Evolutionary conservation across 805 yeast genomes (phyloP).

Genomic region (Starmerella asiatica): DNA sequence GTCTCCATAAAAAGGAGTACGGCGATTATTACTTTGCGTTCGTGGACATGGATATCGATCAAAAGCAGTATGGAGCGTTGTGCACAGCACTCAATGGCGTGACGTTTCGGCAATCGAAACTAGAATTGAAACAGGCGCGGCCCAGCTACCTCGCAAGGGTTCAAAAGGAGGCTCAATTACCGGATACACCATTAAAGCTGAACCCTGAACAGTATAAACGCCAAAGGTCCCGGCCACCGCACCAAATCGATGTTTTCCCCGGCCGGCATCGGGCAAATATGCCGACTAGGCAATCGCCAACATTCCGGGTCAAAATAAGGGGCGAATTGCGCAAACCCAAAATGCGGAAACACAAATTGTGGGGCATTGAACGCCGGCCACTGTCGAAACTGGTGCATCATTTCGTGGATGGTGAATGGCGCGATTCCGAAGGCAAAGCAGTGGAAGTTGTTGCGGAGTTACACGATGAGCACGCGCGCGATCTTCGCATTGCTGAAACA

Average conservation of each 20-base stretch:
- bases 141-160: conserved; percentile 39
- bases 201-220: conserved; percentile 24
- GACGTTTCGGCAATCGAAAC: conserved; percentile 57
- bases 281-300: conserved; percentile 38
- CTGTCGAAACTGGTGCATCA: conserved; percentile 44
- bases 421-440: conserved; percentile 64
- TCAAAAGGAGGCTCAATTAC: conserved; percentile 33
- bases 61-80: conserved; percentile 37
- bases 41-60: conserved; percentile 42
- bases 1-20: conserved; percentile 42
- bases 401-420: conserved; percentile 60
- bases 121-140: conserved; percentile 46
- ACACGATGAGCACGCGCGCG: conserved; percentile 24
- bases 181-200: conserved; percentile 29
- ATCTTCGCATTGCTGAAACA: conserved; percentile 11
- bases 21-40: conserved; percentile 50
- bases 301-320: conserved; percentile 46
- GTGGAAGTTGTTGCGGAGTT: conserved; percentile 39
- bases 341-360: conserved; percentile 61
- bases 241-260: conserved; percentile 29
- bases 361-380: conserved; percentile 67
- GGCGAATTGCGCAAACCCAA: conserved; percentile 46
- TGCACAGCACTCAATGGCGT: conserved; percentile 52
- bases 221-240: conserved; percentile 25
- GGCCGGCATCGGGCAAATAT: conserved; percentile 52